Evolutionary conservation across 2,329 filamentous ascomycete species (phyloP), one percentile per base, ranked within the genome.

Genomic region (Grosmannia serpens): DNA sequence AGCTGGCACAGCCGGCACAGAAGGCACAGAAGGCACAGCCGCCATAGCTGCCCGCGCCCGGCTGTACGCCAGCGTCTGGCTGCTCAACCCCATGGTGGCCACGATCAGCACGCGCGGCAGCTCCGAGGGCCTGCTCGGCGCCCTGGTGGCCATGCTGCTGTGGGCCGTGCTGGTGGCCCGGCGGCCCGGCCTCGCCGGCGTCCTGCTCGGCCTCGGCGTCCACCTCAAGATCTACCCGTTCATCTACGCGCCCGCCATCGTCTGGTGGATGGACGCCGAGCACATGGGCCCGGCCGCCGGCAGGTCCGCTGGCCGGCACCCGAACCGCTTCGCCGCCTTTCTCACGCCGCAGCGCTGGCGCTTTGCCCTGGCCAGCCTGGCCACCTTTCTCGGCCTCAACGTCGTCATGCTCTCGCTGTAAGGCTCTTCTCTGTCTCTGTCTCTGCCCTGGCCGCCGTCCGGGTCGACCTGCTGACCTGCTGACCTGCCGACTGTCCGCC

Each of bases 171-270:
- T 60, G 51, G 74, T 91, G 62, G 76, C 80, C 56, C 78, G 77
- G 55, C 76, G 76, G n/a, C 74, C 87, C 22, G 67, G 72, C 1
- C 69, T 95, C 10, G 87, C 91, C 0, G 92, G 89, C 0, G 63
- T 85, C 3, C 70, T 97, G 33, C 76, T 99, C 3, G 94, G 94
- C 0, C 73, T 96, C 31, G 84, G 84, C 1, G 91, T 97, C 29
- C 94, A 99, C 73, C 95, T 99, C 74, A 99, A 99, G 78, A 97
- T 99, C 61, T 99, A 99, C 67, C 94, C 94, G 0, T 96, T 97
- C 71, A 89, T 99, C 61, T 99, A 99, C 71, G 92, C 89, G 2
- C 83, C 86, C 0, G 85, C 87, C 3, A 85, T 94, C 49, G 71
- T 90, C 6, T 91, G 87, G 86, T 91, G 86, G 86, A 83, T 92